Evolutionary conservation across 352 stramenopile species (phyloP).

Genomic region (Globisporangium polare): DNA sequence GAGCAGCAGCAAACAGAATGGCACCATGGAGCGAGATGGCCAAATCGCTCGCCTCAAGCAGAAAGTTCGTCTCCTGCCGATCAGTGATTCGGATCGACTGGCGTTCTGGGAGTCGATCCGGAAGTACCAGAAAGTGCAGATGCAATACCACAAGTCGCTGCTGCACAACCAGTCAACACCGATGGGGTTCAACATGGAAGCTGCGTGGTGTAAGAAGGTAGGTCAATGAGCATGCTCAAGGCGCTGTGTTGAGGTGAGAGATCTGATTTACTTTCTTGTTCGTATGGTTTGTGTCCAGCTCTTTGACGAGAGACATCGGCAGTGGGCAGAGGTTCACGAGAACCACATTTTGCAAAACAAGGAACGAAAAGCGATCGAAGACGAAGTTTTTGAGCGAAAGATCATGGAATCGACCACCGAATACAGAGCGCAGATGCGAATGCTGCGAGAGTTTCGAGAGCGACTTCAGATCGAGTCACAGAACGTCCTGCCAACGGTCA

Average conservation of each 20-base stretch:
- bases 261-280: not conserved
- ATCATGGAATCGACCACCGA: constrained; percentile 44
- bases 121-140: constrained; percentile 37
- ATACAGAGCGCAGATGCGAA: constrained; percentile 39
- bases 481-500: constrained; percentile 39
- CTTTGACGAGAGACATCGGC: constrained; percentile 33
- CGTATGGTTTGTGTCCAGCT: constrained; percentile 23
- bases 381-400: constrained; percentile 40
- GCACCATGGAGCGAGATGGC: constrained; percentile 15
- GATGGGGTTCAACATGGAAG: constrained; percentile 57
- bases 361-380: constrained; percentile 36
- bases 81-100: constrained; percentile 32
- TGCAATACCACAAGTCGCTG: constrained; percentile 27
- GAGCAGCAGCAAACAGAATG: not conserved
- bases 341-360: constrained; percentile 24
- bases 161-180: constrained; percentile 31
- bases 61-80: constrained; percentile 31
- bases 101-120: constrained; percentile 45
- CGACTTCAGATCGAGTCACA: constrained; percentile 31
- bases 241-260: not conserved
- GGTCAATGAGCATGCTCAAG: not conserved
- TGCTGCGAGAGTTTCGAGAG: constrained; percentile 32
- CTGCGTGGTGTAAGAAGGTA: constrained; percentile 50
- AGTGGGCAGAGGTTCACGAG: constrained; percentile 40
- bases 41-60: constrained; percentile 48